Conservation (phyloP, 1,284 basidiomycete species). For the Ustilago hordei region DNA sequence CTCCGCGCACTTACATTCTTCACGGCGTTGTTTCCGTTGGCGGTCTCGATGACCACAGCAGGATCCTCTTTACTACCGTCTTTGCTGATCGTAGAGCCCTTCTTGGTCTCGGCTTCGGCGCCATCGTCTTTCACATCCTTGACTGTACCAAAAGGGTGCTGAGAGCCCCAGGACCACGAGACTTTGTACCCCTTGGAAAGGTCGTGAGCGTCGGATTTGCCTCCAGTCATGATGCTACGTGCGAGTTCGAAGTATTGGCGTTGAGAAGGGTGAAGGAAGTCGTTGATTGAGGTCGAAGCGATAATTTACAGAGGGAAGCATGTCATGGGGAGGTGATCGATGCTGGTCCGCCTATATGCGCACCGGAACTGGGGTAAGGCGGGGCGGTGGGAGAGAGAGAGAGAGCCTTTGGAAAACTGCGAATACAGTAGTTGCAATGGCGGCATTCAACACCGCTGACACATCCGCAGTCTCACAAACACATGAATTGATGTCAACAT, state of each 20-base stretch:
- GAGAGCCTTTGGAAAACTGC: too few relatives aligned
- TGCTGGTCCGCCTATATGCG: neutral
- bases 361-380: neutral
- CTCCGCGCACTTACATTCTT: constrained; percentile 49
- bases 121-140: constrained; percentile 55
- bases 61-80: constrained; percentile 53
- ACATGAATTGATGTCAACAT: too few relatives aligned
- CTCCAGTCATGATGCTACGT: constrained; percentile 22
- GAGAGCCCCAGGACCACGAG: constrained; percentile 52
- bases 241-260: neutral
- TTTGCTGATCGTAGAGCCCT: constrained; percentile 51
- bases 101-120: constrained; percentile 53
- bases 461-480: too few relatives aligned
- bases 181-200: constrained; percentile 50
- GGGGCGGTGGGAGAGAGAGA: too few relatives aligned
- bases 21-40: constrained; percentile 48
- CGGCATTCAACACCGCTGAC: too few relatives aligned
- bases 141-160: constrained; percentile 54
- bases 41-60: constrained; percentile 51
- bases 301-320: neutral
- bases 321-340: neutral
- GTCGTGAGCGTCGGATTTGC: constrained; percentile 31
- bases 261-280: neutral
- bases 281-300: neutral
- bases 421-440: too few relatives aligned